Evolutionary conservation across 2,329 filamentous ascomycete species (phyloP).

Genomic region (Cladosporium sphaerospermum): DNA sequence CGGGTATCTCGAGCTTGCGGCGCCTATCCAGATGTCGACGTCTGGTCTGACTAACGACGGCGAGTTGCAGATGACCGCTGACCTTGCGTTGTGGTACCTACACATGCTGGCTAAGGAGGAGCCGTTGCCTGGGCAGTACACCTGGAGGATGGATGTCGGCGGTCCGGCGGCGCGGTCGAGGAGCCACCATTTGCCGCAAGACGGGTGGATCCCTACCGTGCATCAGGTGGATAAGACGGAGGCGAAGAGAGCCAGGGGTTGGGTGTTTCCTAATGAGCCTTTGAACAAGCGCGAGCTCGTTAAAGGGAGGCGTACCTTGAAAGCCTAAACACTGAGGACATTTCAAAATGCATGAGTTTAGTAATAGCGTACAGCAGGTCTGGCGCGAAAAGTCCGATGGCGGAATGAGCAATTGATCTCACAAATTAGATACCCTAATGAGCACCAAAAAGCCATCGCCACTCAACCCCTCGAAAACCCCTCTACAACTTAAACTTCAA

Average conservation of each 20-base stretch:
- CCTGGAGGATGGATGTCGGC: slow-evolving; percentile 66
- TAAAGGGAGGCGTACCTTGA: slow-evolving; percentile 38
- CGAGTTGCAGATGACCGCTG: slow-evolving; percentile 57
- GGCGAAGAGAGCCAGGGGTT: slow-evolving; percentile 66
- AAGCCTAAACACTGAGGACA: neutral
- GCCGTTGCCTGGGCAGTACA: slow-evolving; percentile 51
- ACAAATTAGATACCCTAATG: neutral
- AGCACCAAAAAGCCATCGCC: neutral
- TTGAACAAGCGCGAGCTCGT: slow-evolving; percentile 66
- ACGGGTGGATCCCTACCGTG: slow-evolving; percentile 69
- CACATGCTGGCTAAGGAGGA: slow-evolving; percentile 65
- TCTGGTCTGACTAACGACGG: slow-evolving; percentile 29
- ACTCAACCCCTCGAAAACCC: no score
- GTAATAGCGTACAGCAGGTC: slow-evolving; percentile 18
- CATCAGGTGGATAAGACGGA: slow-evolving; percentile 70
- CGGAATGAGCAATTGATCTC: slow-evolving; percentile 1
- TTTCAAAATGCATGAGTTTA: neutral
- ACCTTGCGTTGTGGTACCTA: slow-evolving; percentile 70
- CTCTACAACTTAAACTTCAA: slow-evolving; percentile 61
- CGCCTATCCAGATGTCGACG: slow-evolving; percentile 50
- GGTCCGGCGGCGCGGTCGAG: slow-evolving; percentile 67
- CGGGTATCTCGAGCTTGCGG: slow-evolving; percentile 73
- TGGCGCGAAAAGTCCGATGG: neutral
- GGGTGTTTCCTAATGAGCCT: slow-evolving; percentile 69
- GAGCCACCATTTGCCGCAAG: slow-evolving; percentile 62